Conservation (phyloP, 352 stramenopile species). For the Chloridella minuta region DNA sequence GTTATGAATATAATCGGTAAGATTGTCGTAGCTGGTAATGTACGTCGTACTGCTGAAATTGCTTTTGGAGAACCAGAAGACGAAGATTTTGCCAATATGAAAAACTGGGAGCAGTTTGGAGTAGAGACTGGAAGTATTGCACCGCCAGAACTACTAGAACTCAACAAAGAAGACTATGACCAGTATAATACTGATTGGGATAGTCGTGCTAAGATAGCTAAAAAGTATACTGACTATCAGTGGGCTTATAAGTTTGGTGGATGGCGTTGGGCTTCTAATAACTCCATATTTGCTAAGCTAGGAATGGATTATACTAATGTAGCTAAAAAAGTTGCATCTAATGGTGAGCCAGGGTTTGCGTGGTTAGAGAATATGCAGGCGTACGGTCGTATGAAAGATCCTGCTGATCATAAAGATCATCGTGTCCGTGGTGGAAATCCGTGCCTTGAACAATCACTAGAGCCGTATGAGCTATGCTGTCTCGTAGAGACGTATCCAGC, state of each 20-base stretch:
- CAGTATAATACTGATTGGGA: too few species aligned
- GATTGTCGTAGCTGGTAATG: constrained; percentile 55
- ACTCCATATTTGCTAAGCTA: constrained; percentile 53
- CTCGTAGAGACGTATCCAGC: constrained; percentile 59
- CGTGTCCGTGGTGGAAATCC: constrained; percentile 47
- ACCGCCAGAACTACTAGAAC: not conserved
- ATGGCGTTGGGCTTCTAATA: constrained; percentile 65
- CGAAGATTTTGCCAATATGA: constrained; percentile 47
- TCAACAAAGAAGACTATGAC: too few species aligned
- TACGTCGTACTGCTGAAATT: constrained; percentile 57
- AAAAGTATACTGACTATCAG: constrained; percentile 19
- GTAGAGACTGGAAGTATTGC: not conserved
- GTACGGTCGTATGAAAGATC: constrained; percentile 49
- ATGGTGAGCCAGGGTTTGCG: constrained; percentile 58
- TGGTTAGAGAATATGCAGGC: constrained; percentile 63
- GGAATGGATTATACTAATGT: constrained; percentile 58
- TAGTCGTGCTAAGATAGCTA: too few species aligned
- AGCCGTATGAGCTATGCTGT: constrained; percentile 69
- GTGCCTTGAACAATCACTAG: constrained; percentile 47
- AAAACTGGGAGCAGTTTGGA: constrained; percentile 23
- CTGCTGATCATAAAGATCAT: constrained; percentile 36
- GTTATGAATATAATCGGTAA: constrained; percentile 51
- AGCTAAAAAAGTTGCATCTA: constrained; percentile 24
- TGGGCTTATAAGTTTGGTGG: constrained; percentile 28
- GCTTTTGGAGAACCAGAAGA: constrained; percentile 47